Evolutionary conservation across 2,329 filamentous ascomycete species (phyloP), one percentile per base, ranked within the genome.

Genomic region (Sclerotinia subarctica): DNA sequence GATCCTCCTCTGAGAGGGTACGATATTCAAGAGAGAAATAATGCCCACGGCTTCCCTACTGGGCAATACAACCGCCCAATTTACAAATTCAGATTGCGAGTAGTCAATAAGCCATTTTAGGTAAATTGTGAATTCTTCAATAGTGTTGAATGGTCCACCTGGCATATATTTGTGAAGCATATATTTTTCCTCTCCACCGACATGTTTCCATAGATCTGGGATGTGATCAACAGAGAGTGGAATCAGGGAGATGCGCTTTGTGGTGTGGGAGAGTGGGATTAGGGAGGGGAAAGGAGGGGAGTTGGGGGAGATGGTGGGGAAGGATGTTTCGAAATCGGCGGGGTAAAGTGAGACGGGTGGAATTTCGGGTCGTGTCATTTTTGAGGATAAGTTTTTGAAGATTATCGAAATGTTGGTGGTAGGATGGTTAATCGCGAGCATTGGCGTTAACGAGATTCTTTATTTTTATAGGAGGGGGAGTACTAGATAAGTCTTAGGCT

Each of bases 1-100:
- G 0, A 89, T 77, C 29, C 80, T 78, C 2, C 82, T 79, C 66
- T 88, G 79, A 0, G 73, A 70, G 0, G 82, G 79, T 5, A 81
- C 78, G 62, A 86, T 83, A 66, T 80, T 80, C 72, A 88, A 76
- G 67, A 82, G 69, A 5, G 72, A 72, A 7, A 80, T 70, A 44
- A 83, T 76, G 0, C 84, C 84, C 0, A 83, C 74, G 0, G 80
- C 73, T 64, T 67, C 56, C 24, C 57, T 49, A 71, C 21, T 65
- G 6, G 65, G 35, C 13, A 62, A n/a, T 2, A 67, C 21, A 21
- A 67, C 62, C 6, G 56, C 24, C 65, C 65, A 67, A 32, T 53
- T 62, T 2, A 54, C 35, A 19, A 54, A 67, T 4, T 47, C 38
- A 11, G 24, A 53, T n/a, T 35, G 19, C 15, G 42, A 17, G 44